phyloP scores from a whole-genome alignment of 805 yeast genomes.

The Phaffomyces opuntiae region DNA sequence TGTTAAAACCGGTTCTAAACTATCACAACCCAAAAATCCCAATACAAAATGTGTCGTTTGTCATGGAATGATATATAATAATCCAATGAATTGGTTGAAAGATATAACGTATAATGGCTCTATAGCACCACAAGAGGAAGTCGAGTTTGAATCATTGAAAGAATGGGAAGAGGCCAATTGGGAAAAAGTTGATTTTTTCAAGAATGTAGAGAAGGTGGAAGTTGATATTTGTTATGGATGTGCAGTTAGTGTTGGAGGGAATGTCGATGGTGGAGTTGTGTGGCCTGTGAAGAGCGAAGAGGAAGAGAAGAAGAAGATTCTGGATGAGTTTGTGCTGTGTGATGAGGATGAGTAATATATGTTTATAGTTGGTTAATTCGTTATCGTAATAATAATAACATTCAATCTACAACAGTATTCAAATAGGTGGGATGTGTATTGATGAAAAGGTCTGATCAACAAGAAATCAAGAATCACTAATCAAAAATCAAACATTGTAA shows the following conservation, averaged over 20 bases:
- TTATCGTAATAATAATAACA: no score
- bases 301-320: slow-evolving; percentile 27
- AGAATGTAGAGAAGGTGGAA: slow-evolving; percentile 10
- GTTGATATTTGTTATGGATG: slow-evolving; percentile 73
- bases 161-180: slow-evolving; percentile 27
- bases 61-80: slow-evolving; percentile 41
- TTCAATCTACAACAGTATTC: no score
- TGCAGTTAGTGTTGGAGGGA: slow-evolving; percentile 49
- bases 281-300: slow-evolving; percentile 29
- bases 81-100: slow-evolving; percentile 60
- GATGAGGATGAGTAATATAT: slow-evolving; percentile 24
- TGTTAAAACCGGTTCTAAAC: slow-evolving; percentile 78
- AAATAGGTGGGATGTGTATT: no score
- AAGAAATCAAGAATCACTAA: no score
- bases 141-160: slow-evolving; percentile 31
- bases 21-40: slow-evolving; percentile 40
- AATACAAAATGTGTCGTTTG: slow-evolving; percentile 48
- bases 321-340: slow-evolving; percentile 41
- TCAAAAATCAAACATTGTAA: no score
- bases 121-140: slow-evolving; percentile 38
- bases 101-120: slow-evolving; percentile 58
- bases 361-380: no score
- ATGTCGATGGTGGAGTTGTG: slow-evolving; percentile 30
- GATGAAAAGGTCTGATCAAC: no score
- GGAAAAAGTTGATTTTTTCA: slow-evolving; percentile 13